Base-by-base conservation (phyloP, 2,329 filamentous ascomycete genomes). In the Penicillium digitatum region DNA sequence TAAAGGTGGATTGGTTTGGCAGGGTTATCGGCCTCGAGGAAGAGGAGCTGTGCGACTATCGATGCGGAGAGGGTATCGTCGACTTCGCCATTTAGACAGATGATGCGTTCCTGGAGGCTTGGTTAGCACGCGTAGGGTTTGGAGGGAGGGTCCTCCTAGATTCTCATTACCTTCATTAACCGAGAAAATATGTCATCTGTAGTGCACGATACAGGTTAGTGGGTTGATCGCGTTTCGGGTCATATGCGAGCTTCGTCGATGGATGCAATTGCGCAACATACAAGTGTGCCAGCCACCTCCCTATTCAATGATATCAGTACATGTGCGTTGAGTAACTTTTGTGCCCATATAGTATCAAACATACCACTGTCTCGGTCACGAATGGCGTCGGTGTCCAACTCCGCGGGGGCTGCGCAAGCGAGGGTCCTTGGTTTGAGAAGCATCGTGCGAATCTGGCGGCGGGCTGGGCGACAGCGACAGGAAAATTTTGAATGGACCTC, bases 1-100 rank as follows among this genome's bases (percentile, higher is more conserved):
- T 99, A 99, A 73, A 99, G 89, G 49, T 89, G 94, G 62, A 99
- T 97, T 12, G 91, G 89, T 73, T 96, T 96, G 53, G 95, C 86
- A 3, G 93, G 92, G 68, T 90, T 90, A 70, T 99, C 94, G 67
- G 93, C 94, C 80, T 99, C 95, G 73, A 99, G 90, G 83, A 92
- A 99, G 60, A 99, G 87, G 22, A 99, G 85, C 72, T 99, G 95
- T 1, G 94, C 90, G 27, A 97, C 93, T 60, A 97, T 90, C 39
- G 88, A 89, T n/a, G 94, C 93, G 35, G 91, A 95, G 63, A 94
- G 85, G 39, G 84, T 87, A 70, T 96, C 90, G 76, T 97, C 89
- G 55, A 97, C 91, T 69, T 89, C 82, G 68, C 93, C 93, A 68
- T 96, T 96, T 34, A 97, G 82, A 71, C 89, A 96, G 68, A 99